Base-by-base conservation (phyloP, 2,329 filamentous ascomycete genomes). In the Fusarium devonianum region DNA sequence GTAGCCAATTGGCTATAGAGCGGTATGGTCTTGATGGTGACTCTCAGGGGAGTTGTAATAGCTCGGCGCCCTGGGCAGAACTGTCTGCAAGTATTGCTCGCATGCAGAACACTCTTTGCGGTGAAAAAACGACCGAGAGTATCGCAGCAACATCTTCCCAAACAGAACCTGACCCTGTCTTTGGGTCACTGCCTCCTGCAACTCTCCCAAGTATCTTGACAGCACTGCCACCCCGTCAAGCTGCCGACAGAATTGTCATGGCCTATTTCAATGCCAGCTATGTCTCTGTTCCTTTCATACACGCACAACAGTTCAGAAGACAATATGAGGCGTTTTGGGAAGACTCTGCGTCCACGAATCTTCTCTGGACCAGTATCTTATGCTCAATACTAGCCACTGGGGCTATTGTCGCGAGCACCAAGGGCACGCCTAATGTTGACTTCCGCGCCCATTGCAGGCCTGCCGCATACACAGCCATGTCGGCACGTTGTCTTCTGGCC, bases 271-370 rank as follows among this genome's bases (percentile, higher is more conserved):
- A 47, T 2, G 34, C 56, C 1, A 49, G 29, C n/a, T 48, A 49
- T 16, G 7, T 36, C 0, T 18, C 25, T 1, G 43, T 49, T 2
- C 47, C 56, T 0, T 47, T 59, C 8, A 44, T 59, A 4, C 56
- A 60, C 19, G 8, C 30, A 1, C 47, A 50, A 3, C 52, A 59
- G 3, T 59, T 60, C 4, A 29, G 43, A 4, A 43, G 51, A 28
- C 56, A 59, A 10, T 60, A 53, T 12, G 44, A 60, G 9, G 26
- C 14, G 3, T 60, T 59, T 22, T 60, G 56, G 56, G 10, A 34
- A 1, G 9, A 16, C 3, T 30, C 47, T 2, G 12, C 12, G 4
- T 19, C 37, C 13, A 12, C 13, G 0, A 26, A 35, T 10, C 11
- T 47, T 2, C 23, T 59, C 1, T 60, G 56, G 56, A 5, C 49